Evolutionary conservation across 179 eudicot species (phyloP).

Genomic region (Corrigiola litoralis): DNA sequence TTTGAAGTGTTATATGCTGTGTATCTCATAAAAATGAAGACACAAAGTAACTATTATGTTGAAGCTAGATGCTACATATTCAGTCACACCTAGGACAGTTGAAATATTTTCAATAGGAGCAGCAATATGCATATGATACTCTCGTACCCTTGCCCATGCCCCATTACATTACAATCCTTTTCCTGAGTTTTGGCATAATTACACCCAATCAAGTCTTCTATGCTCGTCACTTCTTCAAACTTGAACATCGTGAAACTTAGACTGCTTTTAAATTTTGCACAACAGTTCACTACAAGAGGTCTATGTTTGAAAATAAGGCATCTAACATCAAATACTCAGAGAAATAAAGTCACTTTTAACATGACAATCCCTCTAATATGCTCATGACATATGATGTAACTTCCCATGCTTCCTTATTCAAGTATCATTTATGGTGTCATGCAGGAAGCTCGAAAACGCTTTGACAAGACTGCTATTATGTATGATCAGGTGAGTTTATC

Average conservation of each 20-base stretch:
- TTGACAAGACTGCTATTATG: slow-evolving; percentile 71
- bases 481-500: slow-evolving; percentile 68
- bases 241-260: too few species aligned
- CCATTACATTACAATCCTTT: neutral
- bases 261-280: too few species aligned
- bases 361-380: neutral
- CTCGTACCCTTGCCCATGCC: neutral
- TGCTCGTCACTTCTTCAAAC: too few species aligned
- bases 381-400: neutral
- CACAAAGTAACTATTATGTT: too few species aligned
- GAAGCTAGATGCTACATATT: neutral
- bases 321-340: too few species aligned
- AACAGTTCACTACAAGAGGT: too few species aligned
- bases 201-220: too few species aligned
- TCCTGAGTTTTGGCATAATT: too few species aligned
- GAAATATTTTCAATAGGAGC: neutral
- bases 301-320: too few species aligned
- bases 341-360: too few species aligned
- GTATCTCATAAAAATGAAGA: neutral
- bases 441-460: slow-evolving; percentile 96
- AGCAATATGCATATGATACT: neutral
- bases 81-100: neutral
- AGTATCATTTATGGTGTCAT: slow-evolving; percentile 15
- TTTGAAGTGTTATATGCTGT: neutral
- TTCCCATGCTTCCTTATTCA: neutral